These are phyloP conservation scores for Clavispora fructus DNA, from an alignment of 805 yeast genomes.

Conservation along the genomic window DNA sequence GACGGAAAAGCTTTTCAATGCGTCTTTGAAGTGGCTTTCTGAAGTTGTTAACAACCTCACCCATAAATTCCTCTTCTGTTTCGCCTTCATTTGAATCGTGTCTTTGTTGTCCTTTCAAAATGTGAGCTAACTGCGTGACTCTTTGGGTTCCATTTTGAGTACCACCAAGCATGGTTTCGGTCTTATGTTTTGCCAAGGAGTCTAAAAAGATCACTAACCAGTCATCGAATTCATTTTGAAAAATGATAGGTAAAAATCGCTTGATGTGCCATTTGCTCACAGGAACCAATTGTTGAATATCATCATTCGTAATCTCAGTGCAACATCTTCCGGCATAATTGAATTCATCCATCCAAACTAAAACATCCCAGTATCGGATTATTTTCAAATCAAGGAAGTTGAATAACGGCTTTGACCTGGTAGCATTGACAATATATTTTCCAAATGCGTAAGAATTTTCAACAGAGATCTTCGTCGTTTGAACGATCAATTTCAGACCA, in stretches of 20 bases:
- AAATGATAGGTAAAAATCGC: conserved; percentile 64
- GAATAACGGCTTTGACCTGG: conserved; percentile 76
- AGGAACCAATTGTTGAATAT: conserved; percentile 43
- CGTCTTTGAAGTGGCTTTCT: conserved; percentile 63
- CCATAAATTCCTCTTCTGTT: conserved; percentile 29
- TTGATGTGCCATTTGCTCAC: conserved; percentile 74
- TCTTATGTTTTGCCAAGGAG: conserved; percentile 54
- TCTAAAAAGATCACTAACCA: conserved; percentile 80
- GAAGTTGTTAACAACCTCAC: conserved; percentile 52
- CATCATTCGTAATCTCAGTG: conserved; percentile 38
- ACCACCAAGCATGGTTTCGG: conserved; percentile 31
- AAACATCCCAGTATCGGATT: conserved; percentile 81
- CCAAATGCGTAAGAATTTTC: conserved; percentile 90
- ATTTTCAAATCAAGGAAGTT: conserved; percentile 73
- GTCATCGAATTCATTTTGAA: conserved; percentile 79
- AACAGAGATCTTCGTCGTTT: conserved; percentile 71
- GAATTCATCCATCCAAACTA: conserved; percentile 91
- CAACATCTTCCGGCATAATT: conserved; percentile 77
- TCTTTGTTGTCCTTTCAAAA: conserved; percentile 39
- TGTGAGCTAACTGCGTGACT: conserved; percentile 61
- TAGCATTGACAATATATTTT: conserved; percentile 71
- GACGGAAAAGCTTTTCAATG: conserved; percentile 55
- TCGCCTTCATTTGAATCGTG: conserved; percentile 28
- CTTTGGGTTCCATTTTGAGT: conserved; percentile 48
- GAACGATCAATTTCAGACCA: conserved; percentile 65